Percentiles rank a stretch among this genome's conserved stretches.
Evolutionary conservation across 139 green algal species (phyloP).

Genomic region (Closterium sp.): DNA sequence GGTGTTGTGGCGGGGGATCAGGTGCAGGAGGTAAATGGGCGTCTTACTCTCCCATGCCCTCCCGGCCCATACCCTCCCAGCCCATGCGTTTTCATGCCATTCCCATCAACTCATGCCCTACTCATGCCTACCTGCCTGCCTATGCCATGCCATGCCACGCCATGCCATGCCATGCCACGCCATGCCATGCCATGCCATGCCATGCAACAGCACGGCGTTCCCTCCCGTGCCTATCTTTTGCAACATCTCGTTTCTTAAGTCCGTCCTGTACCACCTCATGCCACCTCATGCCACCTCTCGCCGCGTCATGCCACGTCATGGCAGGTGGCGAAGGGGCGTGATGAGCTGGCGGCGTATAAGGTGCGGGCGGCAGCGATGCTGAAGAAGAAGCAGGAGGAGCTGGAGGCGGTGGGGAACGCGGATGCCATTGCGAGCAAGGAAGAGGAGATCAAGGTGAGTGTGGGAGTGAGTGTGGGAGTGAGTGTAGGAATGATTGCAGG

Average conservation of each 20-base stretch:
- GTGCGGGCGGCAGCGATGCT: constrained; percentile 23
- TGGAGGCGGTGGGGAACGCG: constrained; percentile 8
- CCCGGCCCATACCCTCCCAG: not conserved
- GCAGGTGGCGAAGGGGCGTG: constrained; percentile 1
- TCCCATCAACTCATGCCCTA: no score
- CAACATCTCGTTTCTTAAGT: not conserved
- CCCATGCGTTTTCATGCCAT: not conserved
- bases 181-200: not conserved
- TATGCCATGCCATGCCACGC: no score
- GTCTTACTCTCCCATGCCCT: not conserved
- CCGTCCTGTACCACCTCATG: not conserved
- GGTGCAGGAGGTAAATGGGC: no score
- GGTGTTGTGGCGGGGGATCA: not conserved
- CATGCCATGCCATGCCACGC: not conserved
- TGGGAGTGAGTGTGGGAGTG: constrained; percentile 1
- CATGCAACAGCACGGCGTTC: not conserved
- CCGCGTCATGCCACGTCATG: not conserved
- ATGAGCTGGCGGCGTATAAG: constrained; percentile 35
- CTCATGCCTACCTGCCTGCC: no score
- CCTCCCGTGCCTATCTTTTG: not conserved
- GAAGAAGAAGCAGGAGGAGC: constrained; percentile 37
- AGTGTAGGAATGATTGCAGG: no score
- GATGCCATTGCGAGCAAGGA: constrained; percentile 3
- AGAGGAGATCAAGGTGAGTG: constrained; percentile 11
- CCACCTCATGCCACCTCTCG: no score